Evolutionary conservation across 2,329 filamentous ascomycete species (phyloP), one percentile per base, ranked within the genome.

Genomic region (Seiridium cupressi): DNA sequence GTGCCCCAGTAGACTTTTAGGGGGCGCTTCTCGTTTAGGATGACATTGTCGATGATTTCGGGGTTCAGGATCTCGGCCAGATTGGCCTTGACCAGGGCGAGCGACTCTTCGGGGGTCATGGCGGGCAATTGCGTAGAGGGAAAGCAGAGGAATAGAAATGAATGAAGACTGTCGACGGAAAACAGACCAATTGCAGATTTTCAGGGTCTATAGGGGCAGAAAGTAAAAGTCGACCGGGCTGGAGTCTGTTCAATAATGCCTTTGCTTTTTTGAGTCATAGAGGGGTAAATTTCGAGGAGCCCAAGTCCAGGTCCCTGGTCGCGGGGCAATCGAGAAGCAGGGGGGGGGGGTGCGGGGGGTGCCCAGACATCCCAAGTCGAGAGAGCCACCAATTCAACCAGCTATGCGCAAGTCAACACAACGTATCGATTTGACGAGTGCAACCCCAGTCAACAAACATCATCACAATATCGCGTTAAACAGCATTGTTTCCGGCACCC

Each of bases 1-100:
- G 90, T 94, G 47, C 90, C 91, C 92, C 91, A 96, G 86, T 96
- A 96, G 74, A 96, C 86, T 73, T 88, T 89, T 56, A 91, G 83
- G 58, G 87, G 85, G 51, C 89, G 84, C 58, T 91, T 88, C 73
- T 91, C 83, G 61, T 86, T 86, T 65, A 89, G 76, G 63, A 94
- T 83, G 51, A 87, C 78, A 70, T 86, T 82, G 73, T 93, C 86
- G 71, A 95, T 90, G 63, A 96, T 92, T 71, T 96, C 92, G 32
- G 87, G 87, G 72, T 95, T 93, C 62, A 97, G 84, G 55, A 92
- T 81, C 80, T 97, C 93, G 63, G 89, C 86, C 61, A 96, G 82
- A 75, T 95, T 95, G 73, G 89, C 87, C 63, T 83, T 86, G 78
- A 96, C 96, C 70, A 96, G 83, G 59, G 82, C 82, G 68, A 94